phyloP scores from a whole-genome alignment of 345 rosid species.

The Adansonia digitata region DNA sequence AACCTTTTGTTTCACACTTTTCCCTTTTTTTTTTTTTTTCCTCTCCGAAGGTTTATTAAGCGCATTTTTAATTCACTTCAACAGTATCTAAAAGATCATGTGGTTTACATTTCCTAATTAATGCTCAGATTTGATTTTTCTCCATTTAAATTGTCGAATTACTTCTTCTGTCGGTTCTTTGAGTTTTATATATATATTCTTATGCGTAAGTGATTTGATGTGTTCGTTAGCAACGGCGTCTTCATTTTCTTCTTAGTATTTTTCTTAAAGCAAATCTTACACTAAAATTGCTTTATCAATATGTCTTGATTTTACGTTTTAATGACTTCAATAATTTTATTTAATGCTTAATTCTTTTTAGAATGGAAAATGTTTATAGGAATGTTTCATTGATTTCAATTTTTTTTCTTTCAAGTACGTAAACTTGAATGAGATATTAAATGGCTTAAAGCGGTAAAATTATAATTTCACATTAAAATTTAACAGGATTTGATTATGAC shows the following conservation, averaged over 20 bases:
- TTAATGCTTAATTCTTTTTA: background rate
- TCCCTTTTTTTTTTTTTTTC: background rate
- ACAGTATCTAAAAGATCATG: background rate
- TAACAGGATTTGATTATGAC: no score
- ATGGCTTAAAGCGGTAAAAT: no score
- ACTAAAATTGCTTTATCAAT: background rate
- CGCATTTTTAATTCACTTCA: background rate
- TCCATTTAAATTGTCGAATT: background rate
- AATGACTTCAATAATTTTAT: background rate
- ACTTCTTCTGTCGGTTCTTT: background rate
- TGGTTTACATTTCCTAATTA: background rate
- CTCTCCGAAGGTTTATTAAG: background rate
- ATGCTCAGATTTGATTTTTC: background rate
- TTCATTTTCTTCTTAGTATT: background rate
- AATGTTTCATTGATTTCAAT: background rate
- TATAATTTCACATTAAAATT: no score
- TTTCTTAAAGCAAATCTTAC: background rate
- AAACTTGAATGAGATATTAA: conserved; percentile 4
- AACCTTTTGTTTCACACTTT: background rate
- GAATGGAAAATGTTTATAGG: background rate
- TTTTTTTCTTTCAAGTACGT: background rate
- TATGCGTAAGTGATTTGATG: background rate
- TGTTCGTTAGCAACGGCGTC: background rate
- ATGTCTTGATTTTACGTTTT: background rate
- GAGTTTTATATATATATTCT: no score